Evolutionary conservation across 2,329 filamentous ascomycete genomes (phyloP).

Genomic region (Xylariaceae sp.): DNA sequence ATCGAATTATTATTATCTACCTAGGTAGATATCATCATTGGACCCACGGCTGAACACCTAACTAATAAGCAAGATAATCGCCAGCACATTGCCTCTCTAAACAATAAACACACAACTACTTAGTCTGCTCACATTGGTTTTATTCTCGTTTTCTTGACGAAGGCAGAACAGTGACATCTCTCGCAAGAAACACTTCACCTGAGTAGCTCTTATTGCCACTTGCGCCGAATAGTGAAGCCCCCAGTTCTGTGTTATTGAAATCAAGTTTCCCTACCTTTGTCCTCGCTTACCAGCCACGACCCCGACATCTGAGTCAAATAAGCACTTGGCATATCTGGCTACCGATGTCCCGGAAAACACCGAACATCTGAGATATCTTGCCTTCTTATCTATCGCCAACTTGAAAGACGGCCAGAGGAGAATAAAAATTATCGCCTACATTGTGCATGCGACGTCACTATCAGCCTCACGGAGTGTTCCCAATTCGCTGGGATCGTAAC

Average conservation of each 20-base stretch:
- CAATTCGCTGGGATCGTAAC: constrained; percentile 37
- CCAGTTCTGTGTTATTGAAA: too few species aligned
- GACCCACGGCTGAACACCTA: constrained; percentile 5
- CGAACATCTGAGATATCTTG: background rate
- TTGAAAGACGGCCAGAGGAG: too few species aligned
- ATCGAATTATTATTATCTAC: background rate
- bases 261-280: background rate
- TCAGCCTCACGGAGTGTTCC: constrained; percentile 27
- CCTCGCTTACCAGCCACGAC: background rate
- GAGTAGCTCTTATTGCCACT: constrained; percentile 5
- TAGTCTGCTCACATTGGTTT: background rate
- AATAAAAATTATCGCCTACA: background rate
- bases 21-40: constrained; percentile 11
- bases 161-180: background rate
- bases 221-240: background rate
- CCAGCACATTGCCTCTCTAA: constrained; percentile 14
- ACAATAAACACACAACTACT: background rate
- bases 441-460: constrained; percentile 35
- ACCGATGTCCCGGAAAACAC: too few species aligned
- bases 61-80: constrained; percentile 8
- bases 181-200: too few species aligned
- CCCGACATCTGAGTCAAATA: constrained; percentile 2
- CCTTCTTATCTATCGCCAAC: background rate
- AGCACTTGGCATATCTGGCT: too few species aligned
- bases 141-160: background rate